A percentile compares a stretch with the other conserved stretches of the same genome.
Conservation (phyloP, 208 protist species). For the Leishmania tarentolae region DNA sequence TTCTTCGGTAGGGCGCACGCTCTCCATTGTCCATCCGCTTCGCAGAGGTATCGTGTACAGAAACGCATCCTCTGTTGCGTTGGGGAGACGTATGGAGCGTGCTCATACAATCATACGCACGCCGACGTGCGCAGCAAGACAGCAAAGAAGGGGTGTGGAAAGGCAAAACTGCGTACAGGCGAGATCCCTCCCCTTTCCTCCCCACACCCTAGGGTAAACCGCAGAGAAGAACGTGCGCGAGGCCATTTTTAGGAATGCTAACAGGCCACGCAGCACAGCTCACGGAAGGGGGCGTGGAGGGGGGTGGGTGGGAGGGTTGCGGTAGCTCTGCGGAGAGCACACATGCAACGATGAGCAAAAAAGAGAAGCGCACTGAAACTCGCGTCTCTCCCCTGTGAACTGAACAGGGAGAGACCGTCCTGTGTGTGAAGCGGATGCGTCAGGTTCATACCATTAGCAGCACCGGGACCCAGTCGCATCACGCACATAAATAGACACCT, state of each 20-base stretch:
- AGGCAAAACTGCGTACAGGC: background rate
- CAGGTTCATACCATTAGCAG: background rate
- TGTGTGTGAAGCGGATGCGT: background rate
- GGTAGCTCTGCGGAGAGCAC: background rate
- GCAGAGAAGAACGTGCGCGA: background rate
- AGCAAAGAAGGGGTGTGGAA: background rate
- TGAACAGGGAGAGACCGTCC: background rate
- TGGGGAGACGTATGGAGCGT: background rate
- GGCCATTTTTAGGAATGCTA: background rate
- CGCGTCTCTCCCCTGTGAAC: background rate
- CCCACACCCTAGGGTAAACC: background rate
- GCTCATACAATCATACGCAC: background rate
- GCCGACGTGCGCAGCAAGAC: background rate
- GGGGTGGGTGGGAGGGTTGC: too few species aligned
- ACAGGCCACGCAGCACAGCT: background rate
- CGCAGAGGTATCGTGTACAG: background rate
- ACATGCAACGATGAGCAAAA: background rate
- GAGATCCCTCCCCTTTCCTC: background rate
- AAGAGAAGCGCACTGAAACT: background rate
- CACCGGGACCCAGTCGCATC: background rate
- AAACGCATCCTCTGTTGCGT: background rate
- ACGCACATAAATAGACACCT: background rate
- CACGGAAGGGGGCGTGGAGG: background rate
- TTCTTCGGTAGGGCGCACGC: background rate
- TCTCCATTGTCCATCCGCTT: background rate